Percentiles rank a stretch among this genome's conserved stretches.
Evolutionary conservation across 1,139 yeast species (phyloP).

Genomic region (Petasospora fabianii): DNA sequence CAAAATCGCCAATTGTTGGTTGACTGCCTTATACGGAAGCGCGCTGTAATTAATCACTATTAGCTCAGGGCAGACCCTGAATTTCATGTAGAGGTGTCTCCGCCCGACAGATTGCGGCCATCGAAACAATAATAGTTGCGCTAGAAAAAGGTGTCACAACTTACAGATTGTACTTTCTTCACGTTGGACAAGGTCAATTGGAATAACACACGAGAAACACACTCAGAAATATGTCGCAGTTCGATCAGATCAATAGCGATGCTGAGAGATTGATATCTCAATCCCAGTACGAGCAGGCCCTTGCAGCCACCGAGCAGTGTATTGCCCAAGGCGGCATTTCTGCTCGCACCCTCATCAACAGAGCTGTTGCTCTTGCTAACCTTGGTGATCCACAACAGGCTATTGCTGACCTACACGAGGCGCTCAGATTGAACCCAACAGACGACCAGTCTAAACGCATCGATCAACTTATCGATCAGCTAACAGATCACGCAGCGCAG

Average conservation of each 20-base stretch:
- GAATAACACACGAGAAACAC: too few species aligned
- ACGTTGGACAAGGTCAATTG: too few species aligned
- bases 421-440: conserved; percentile 21
- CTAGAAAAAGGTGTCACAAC: background rate
- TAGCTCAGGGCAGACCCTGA: too few species aligned
- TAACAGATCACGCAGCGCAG: conserved; percentile 23
- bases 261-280: conserved; percentile 19
- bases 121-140: background rate
- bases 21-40: conserved; percentile 20
- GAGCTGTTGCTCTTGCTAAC: conserved; percentile 20
- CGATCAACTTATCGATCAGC: conserved; percentile 19
- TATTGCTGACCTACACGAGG: conserved; percentile 21
- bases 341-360: conserved; percentile 21
- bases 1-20: conserved; percentile 3
- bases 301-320: conserved; percentile 12
- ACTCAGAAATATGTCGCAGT: conserved; percentile 14
- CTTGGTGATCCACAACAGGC: conserved; percentile 21
- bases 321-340: conserved; percentile 18
- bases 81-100: background rate
- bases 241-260: conserved; percentile 15
- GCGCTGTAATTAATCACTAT: background rate
- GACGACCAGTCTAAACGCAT: conserved; percentile 17
- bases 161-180: background rate
- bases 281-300: conserved; percentile 17
- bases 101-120: background rate